phyloP scores from a whole-genome alignment of 23 red algal genomes.

The Cyanidioschyzon merolae region DNA sequence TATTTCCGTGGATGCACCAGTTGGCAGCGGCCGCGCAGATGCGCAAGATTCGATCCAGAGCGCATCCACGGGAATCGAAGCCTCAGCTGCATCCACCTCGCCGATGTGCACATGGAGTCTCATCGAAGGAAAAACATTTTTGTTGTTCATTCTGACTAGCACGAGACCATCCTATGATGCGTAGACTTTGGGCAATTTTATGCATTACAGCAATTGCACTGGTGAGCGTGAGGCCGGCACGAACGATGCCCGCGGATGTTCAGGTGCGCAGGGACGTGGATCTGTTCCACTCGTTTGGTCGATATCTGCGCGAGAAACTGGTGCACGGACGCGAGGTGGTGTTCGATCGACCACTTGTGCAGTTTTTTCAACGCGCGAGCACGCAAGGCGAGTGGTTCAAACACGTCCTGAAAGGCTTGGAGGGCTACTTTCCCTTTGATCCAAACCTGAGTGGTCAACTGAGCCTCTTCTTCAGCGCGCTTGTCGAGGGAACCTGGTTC shows the following conservation, averaged over 20 bases:
- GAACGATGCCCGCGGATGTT: neutral
- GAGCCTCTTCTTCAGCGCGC: slow-evolving; percentile 22
- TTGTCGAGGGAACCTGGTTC: slow-evolving; percentile 34
- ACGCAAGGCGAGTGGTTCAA: slow-evolving; percentile 12
- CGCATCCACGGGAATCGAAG: too few relatives aligned
- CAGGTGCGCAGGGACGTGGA: neutral
- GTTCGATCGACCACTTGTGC: neutral
- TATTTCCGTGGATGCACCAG: too few relatives aligned
- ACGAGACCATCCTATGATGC: too few relatives aligned
- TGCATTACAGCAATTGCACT: neutral
- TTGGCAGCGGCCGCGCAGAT: too few relatives aligned
- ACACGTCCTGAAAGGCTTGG: neutral
- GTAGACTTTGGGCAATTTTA: neutral
- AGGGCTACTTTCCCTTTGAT: neutral
- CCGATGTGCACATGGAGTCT: too few relatives aligned
- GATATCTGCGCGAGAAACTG: neutral
- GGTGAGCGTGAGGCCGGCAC: neutral
- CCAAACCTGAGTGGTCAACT: neutral
- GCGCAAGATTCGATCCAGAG: too few relatives aligned
- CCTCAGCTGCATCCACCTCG: too few relatives aligned
- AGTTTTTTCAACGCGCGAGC: neutral
- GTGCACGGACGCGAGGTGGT: neutral
- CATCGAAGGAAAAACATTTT: too few relatives aligned
- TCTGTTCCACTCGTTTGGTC: neutral
- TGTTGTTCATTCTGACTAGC: too few relatives aligned